Evolutionary conservation across 768 basidiomycete species (phyloP).

Genomic region (Pleurotus sapidus): DNA sequence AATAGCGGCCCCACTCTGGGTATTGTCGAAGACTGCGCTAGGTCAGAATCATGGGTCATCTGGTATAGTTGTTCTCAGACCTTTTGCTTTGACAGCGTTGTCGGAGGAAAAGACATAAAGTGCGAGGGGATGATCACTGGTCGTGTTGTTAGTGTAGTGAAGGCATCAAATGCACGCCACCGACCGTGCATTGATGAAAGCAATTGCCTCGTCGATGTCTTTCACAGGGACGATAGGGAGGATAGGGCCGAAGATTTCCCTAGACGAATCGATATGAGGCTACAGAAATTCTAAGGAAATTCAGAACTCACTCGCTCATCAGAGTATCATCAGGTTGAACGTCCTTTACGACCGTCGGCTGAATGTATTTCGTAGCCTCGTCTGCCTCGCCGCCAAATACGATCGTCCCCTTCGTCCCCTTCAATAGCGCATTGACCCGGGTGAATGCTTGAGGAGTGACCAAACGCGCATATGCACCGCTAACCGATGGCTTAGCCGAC

Average conservation of each 20-base stretch:
- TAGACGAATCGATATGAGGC: conserved; percentile 19
- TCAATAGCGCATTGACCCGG: conserved; percentile 63
- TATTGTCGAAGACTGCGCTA: conserved; percentile 58
- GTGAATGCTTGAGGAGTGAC: conserved; percentile 49
- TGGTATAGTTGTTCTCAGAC: conserved; percentile 23
- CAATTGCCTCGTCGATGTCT: conserved; percentile 68
- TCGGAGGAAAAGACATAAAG: conserved; percentile 76
- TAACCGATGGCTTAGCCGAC: conserved; percentile 38
- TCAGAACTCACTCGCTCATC: conserved; percentile 64
- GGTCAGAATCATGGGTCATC: neutral
- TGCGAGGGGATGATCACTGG: conserved; percentile 69
- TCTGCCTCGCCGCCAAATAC: conserved; percentile 64
- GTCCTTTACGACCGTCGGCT: conserved; percentile 69
- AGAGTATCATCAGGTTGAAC: conserved; percentile 63
- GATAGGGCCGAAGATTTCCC: conserved; percentile 85
- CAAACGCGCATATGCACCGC: conserved; percentile 49
- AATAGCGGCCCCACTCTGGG: conserved; percentile 66
- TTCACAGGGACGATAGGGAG: conserved; percentile 73
- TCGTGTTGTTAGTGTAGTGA: neutral
- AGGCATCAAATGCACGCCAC: conserved; percentile 8
- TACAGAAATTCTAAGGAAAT: neutral
- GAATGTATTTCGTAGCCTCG: conserved; percentile 56
- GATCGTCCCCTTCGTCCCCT: conserved; percentile 62
- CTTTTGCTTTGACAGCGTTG: conserved; percentile 54
- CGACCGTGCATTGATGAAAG: conserved; percentile 60